Conservation (phyloP, 1,139 yeast genomes). For the Kodamaea sp. region DNA sequence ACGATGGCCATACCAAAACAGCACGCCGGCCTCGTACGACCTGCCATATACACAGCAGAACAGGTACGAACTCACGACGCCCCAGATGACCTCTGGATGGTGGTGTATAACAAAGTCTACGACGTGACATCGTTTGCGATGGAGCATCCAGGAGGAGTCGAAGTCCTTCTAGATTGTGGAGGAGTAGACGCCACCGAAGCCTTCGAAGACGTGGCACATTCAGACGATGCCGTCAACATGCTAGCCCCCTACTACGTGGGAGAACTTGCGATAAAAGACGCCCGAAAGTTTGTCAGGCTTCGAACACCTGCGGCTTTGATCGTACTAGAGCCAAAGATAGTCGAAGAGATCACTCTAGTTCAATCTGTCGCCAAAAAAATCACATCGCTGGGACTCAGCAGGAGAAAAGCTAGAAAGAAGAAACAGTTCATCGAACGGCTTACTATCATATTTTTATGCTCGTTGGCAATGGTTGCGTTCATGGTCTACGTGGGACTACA, state of each 20-base stretch:
- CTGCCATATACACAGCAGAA: conserved; percentile 12
- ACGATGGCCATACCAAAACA: background rate
- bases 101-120: conserved; percentile 62
- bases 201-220: conserved; percentile 55
- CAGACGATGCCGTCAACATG: conserved; percentile 45
- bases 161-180: conserved; percentile 65
- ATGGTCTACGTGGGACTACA: conserved; percentile 30
- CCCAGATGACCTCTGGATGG: conserved; percentile 64
- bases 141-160: conserved; percentile 72
- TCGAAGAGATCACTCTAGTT: too few species aligned
- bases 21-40: background rate
- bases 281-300: conserved; percentile 11
- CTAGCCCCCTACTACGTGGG: conserved; percentile 41
- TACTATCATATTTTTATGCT: conserved; percentile 21
- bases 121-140: conserved; percentile 52
- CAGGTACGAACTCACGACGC: conserved; percentile 49
- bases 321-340: too few species aligned
- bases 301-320: conserved; percentile 10
- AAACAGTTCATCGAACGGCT: conserved; percentile 18
- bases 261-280: conserved; percentile 25
- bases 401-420: conserved; percentile 7
- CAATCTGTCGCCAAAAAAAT: background rate
- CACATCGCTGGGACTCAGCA: background rate
- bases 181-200: conserved; percentile 73
- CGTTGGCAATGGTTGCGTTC: conserved; percentile 29